Evolutionary conservation across 2,329 filamentous ascomycete genomes (phyloP), one percentile per base, ranked within the genome.

Genomic region (Fusarium newnesense): DNA sequence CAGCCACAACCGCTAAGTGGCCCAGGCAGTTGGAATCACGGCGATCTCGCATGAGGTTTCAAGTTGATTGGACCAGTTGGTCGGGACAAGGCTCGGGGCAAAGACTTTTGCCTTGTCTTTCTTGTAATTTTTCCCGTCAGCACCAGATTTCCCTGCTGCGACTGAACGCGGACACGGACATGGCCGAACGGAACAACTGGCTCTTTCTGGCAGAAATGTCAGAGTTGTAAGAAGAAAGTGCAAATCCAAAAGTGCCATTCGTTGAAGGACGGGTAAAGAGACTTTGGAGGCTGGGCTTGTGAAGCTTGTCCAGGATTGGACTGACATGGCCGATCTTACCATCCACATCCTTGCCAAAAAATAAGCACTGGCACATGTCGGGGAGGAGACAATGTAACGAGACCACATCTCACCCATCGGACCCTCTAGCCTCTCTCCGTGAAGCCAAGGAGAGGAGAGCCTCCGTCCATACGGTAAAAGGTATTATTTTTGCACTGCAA

Each of bases 371-470:
- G 67, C 32, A 68, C 52, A 59, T 59, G 69, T 58, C 28, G 37
- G 58, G 52, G 67, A 36, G 57, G 53, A 60, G 40, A 68, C 39
- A 74, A 65, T 73, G 66, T 53, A 68, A 66, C 66, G 64, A 64
- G 36, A 64, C 64, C 50, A 68, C 67, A 75, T 66, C 76, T 60
- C 19, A 54, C 50, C 24, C 50, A 54, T 68, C 42, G 56, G 66
- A 67, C 58, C 53, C 65, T 64, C 70, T 72, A 66, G 54, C 53
- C 68, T 64, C 70, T 73, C 70, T 76, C 73, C 60, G 58, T 39
- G 37, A 72, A 30, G 53, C 52, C 59, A 59, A 67, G 64, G 50
- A 67, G 58, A 42, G 43, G 37, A 60, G 64, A 42, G 70, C 19
- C 46, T 61, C 63, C 32, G n/a, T 43, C 49, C 65, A 44, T 37